These are phyloP conservation scores for Stemphylium lycopersici DNA, from an alignment of 2,329 filamentous ascomycete species.

Conservation along the genomic window DNA sequence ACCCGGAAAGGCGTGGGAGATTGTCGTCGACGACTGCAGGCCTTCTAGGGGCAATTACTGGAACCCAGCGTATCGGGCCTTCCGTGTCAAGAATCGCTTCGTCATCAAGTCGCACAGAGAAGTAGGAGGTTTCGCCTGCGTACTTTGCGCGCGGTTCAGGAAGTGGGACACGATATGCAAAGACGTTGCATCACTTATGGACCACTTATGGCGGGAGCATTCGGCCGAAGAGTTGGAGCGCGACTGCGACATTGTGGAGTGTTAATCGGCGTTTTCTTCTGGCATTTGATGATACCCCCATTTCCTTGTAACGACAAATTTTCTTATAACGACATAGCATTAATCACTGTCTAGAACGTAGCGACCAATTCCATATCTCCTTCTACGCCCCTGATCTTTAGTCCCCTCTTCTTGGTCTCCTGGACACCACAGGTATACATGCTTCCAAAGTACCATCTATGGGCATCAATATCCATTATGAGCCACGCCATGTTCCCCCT, in stretches of 20 bases:
- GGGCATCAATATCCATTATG: conserved; percentile 37
- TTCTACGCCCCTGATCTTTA: conserved; percentile 13
- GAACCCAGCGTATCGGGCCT: conserved; percentile 18
- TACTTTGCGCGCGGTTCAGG: conserved; percentile 33
- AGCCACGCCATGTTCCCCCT: conserved; percentile 41
- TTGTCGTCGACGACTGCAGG: conserved; percentile 22
- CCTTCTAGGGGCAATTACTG: conserved; percentile 4
- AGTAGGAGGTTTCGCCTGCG: conserved; percentile 38
- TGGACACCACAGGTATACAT: conserved; percentile 30
- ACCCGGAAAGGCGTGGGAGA: conserved; percentile 39
- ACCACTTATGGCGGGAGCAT: conserved; percentile 45
- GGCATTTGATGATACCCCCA: not conserved
- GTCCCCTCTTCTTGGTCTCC: conserved; percentile 14
- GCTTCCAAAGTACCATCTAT: conserved; percentile 45
- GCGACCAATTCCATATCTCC: conserved; percentile 19
- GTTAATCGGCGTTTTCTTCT: not conserved
- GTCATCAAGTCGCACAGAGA: conserved; percentile 42
- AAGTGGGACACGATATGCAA: conserved; percentile 38
- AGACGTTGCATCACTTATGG: conserved; percentile 33
- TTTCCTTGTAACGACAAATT: not conserved
- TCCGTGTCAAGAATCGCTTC: conserved; percentile 38
- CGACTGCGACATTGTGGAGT: conserved; percentile 37
- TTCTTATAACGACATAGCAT: not conserved
- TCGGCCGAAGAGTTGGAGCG: conserved; percentile 31
- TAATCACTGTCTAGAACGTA: conserved; percentile 13